Conservation (phyloP, 768 basidiomycete genomes). For the Termitomyces titanicus region DNA sequence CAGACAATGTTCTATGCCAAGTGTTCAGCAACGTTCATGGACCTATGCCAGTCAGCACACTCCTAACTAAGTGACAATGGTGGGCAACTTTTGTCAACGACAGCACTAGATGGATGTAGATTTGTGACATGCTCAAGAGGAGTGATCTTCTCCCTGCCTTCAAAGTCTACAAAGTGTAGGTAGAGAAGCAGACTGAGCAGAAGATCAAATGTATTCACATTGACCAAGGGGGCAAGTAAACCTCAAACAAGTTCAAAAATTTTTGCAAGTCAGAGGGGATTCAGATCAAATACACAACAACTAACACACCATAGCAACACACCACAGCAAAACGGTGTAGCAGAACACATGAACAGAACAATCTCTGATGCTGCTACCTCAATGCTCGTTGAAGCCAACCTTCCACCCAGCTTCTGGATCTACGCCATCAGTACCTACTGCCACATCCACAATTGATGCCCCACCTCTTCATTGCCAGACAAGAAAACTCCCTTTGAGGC, state of each 20-base stretch:
- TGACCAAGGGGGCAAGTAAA: slow-evolving; percentile 36
- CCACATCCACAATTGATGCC: slow-evolving; percentile 11
- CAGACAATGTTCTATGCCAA: not conserved
- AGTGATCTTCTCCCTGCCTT: slow-evolving; percentile 20
- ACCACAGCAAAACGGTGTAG: slow-evolving; percentile 42
- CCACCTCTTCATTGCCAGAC: too few relatives aligned
- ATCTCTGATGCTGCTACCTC: slow-evolving; percentile 26
- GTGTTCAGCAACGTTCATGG: slow-evolving; percentile 7
- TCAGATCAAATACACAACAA: slow-evolving; percentile 18
- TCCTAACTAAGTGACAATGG: not conserved
- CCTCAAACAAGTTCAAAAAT: slow-evolving; percentile 16
- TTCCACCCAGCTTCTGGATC: slow-evolving; percentile 4
- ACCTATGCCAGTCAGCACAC: not conserved
- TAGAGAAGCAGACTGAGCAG: slow-evolving; percentile 24
- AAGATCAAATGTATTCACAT: slow-evolving; percentile 23
- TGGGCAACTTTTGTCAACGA: slow-evolving; percentile 7
- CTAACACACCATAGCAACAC: slow-evolving; percentile 17
- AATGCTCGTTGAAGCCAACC: slow-evolving; percentile 5
- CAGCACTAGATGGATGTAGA: slow-evolving; percentile 2
- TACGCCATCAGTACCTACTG: not conserved
- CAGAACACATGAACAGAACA: slow-evolving; percentile 35
- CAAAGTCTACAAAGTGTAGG: slow-evolving; percentile 28
- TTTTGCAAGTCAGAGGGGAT: slow-evolving; percentile 23
- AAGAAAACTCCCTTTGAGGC: too few relatives aligned
- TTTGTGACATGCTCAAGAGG: slow-evolving; percentile 12